Base-by-base conservation (phyloP, 1,284 basidiomycete species). In the Boletus sp. region DNA sequence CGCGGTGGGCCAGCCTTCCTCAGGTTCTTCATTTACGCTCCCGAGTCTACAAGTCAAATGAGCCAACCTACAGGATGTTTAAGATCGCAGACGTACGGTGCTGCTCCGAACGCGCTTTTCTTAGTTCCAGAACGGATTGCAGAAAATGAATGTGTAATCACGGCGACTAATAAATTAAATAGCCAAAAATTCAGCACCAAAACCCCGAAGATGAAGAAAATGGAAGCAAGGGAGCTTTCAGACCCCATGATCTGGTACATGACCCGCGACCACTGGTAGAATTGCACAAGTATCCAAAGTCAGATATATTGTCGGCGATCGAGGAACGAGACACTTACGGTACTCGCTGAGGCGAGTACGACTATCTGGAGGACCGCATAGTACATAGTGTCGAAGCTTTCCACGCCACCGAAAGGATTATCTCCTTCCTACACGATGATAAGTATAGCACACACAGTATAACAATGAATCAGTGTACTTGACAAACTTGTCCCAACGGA, bases 241-340 rank as follows among this genome's bases (percentile, higher is more conserved):
- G 94, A 77, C 59, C 94, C 91, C 69, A 97, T 91, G 76, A 92
- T 87, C 37, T 72, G 67, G 68, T 97, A 98, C 95, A 98, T 97
- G 50, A 88, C 72, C 0, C 78, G 69, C 2, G 84, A 72, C 87
- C 86, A 91, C 82, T 88, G 50, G 13, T 17, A 10, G 8, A 8
- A 30, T 23, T 17, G 29, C 12, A 27, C 16, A 23, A 22, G 27
- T 12, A 23, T 34, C 12, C 6, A 8, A n/a, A 30, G 20, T 56
- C 27, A 52, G 25, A 35, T 26, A 27, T 29, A n/a, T n/a, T 2
- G 14, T 22, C 23, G 14, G 14, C 2, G 12, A 6, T 8, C 9
- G 5, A 36, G 20, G 20, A 27, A 41, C 17, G 30, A 37, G 36
- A 32, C 3, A 72, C 82, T 44, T 57, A 88, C 86, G 41, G 79